phyloP scores from a whole-genome alignment of 805 yeast species.

The Starmerella lactis-condensi region DNA sequence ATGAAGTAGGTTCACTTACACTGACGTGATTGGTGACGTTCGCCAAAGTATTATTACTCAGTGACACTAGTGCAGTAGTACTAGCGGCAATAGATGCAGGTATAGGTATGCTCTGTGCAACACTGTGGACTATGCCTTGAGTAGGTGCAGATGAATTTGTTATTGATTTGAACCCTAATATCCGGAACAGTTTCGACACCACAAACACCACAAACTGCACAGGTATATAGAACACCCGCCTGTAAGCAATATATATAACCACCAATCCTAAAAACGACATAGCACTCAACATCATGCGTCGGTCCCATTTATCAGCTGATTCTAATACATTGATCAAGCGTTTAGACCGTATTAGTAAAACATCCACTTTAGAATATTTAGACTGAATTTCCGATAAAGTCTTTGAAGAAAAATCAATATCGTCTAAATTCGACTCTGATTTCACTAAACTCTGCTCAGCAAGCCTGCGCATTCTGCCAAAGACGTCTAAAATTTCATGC shows the following conservation, averaged over 20 bases:
- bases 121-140: no score
- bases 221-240: conserved; percentile 25
- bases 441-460: conserved; percentile 26
- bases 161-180: conserved; percentile 15
- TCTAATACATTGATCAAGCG: conserved; percentile 23
- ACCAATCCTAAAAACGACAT: conserved; percentile 24
- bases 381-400: conserved; percentile 20
- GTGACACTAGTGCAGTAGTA: no score
- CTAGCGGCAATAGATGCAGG: not conserved
- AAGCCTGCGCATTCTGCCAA: conserved; percentile 21
- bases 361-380: conserved; percentile 24
- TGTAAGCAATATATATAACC: conserved; percentile 24
- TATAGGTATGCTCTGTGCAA: no score
- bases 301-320: conserved; percentile 26
- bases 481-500: conserved; percentile 19
- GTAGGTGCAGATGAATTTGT: no score
- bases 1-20: no score
- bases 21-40: not conserved
- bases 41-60: no score
- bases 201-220: conserved; percentile 18
- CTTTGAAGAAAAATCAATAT: conserved; percentile 24
- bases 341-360: conserved; percentile 22
- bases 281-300: conserved; percentile 23
- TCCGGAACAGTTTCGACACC: conserved; percentile 18
- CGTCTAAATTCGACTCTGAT: conserved; percentile 23